A percentile compares a stretch with the other conserved stretches of the same genome.
Conservation (phyloP, 495 filamentous ascomycete species). For the Mycothermus thermophilus region DNA sequence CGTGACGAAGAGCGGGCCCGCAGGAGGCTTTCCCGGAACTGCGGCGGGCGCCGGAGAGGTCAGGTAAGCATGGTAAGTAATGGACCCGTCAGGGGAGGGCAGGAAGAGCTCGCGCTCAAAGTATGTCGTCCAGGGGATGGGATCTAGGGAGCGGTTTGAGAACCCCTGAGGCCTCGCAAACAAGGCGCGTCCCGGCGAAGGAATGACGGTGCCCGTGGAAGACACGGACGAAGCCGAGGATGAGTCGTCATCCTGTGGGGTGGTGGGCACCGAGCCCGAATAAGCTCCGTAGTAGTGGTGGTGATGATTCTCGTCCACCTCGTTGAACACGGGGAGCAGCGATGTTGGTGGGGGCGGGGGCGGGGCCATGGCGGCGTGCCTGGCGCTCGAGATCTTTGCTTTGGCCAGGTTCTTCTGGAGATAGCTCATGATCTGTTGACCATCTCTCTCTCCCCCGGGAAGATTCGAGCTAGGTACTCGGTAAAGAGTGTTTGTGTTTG, state of each 20-base stretch:
- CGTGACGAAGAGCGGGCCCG: constrained; percentile 52
- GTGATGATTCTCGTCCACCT: constrained; percentile 39
- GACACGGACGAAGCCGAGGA: constrained; percentile 65
- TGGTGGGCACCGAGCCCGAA: constrained; percentile 21
- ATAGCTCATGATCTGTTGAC: constrained; percentile 52
- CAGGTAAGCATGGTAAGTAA: constrained; percentile 75
- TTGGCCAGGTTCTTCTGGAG: constrained; percentile 76
- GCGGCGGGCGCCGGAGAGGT: constrained; percentile 39
- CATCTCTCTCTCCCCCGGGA: too few relatives aligned
- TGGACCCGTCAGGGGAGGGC: constrained; percentile 8
- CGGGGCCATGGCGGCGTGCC: constrained; percentile 5
- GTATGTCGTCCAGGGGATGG: constrained; percentile 76
- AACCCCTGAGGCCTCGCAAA: constrained; percentile 58
- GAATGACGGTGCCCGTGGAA: constrained; percentile 78
- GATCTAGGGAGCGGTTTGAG: constrained; percentile 31
- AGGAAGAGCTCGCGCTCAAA: constrained; percentile 77
- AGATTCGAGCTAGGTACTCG: too few relatives aligned
- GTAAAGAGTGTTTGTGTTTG: background rate
- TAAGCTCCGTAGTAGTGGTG: too few relatives aligned
- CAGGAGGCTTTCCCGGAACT: constrained; percentile 16
- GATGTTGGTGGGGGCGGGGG: too few relatives aligned
- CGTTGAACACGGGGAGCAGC: constrained; percentile 35
- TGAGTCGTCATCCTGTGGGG: constrained; percentile 53
- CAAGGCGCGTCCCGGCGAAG: constrained; percentile 57
- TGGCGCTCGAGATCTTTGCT: constrained; percentile 45